phyloP scores from a whole-genome alignment of 2,329 filamentous ascomycete species.

The Dendryphion nanum region DNA sequence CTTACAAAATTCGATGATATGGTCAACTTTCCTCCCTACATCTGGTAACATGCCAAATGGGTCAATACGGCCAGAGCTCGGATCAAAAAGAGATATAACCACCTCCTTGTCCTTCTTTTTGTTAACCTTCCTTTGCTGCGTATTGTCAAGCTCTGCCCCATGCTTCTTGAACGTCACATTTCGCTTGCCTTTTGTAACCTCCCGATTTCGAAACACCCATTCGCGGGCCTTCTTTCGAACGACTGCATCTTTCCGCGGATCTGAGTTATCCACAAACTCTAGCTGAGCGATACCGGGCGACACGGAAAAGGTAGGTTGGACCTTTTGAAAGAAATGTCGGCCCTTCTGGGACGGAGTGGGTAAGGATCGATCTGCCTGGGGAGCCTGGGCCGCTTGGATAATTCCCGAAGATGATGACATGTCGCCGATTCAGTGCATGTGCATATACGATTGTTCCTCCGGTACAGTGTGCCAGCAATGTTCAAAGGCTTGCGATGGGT shows the following conservation, averaged over 20 bases:
- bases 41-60: constrained; percentile 18
- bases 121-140: neutral
- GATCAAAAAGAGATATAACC: constrained; percentile 1
- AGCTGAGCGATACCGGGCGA: constrained; percentile 10
- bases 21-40: constrained; percentile 20
- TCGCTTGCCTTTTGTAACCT: neutral
- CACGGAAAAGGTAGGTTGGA: constrained; percentile 21
- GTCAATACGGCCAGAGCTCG: constrained; percentile 10
- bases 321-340: constrained; percentile 2
- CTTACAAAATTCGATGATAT: constrained; percentile 24
- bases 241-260: constrained; percentile 18
- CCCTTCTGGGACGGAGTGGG: constrained; percentile 16
- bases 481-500: no score
- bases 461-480: no score
- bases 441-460: no score
- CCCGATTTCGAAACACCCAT: constrained; percentile 22
- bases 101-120: no score
- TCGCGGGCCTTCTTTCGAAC: constrained; percentile 25
- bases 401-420: no score
- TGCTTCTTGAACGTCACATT: neutral
- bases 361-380: constrained; percentile 3
- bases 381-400: neutral
- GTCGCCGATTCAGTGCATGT: no score
- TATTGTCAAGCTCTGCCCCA: neutral
- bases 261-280: constrained; percentile 21